phyloP scores from a whole-genome alignment of 768 basidiomycete species.

The Kwoniella newhampshirensis region DNA sequence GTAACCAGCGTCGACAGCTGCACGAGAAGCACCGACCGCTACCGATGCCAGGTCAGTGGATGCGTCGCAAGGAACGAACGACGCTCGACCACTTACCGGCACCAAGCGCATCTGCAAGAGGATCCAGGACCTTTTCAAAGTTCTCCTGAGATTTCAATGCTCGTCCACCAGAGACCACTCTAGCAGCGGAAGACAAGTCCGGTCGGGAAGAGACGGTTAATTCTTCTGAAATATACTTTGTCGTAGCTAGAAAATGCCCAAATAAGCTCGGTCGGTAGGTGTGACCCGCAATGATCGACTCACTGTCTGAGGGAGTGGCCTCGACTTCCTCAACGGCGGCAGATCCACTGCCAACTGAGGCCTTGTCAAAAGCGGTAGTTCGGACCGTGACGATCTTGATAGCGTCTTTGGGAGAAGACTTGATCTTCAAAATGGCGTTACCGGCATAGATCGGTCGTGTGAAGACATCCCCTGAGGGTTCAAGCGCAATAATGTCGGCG shows the following conservation, averaged over 20 bases:
- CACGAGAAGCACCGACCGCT: constrained; percentile 95
- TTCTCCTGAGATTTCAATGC: constrained; percentile 92
- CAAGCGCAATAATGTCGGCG: constrained; percentile 82
- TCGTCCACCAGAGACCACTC: constrained; percentile 91
- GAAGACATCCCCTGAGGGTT: constrained; percentile 69
- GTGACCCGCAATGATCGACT: constrained; percentile 11
- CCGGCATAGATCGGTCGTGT: constrained; percentile 96
- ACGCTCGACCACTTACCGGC: constrained; percentile 57
- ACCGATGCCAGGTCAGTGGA: background rate
- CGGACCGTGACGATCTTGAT: constrained; percentile 95
- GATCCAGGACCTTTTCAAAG: constrained; percentile 81
- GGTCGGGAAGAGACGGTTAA: constrained; percentile 89
- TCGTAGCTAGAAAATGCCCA: constrained; percentile 35
- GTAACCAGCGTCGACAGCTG: constrained; percentile 97
- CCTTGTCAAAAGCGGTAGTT: constrained; percentile 77
- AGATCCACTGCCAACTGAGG: constrained; percentile 60
- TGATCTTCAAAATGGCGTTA: constrained; percentile 91
- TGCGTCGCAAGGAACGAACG: background rate
- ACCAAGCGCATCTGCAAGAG: constrained; percentile 86
- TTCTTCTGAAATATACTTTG: constrained; percentile 57
- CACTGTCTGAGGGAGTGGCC: constrained; percentile 58
- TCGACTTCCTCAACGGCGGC: constrained; percentile 60
- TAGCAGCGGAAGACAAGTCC: constrained; percentile 79
- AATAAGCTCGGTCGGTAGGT: background rate
- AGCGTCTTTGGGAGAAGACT: constrained; percentile 67